Base-by-base conservation (phyloP, 176 grass and related monocot genomes). In the Elaeis guineensis region DNA sequence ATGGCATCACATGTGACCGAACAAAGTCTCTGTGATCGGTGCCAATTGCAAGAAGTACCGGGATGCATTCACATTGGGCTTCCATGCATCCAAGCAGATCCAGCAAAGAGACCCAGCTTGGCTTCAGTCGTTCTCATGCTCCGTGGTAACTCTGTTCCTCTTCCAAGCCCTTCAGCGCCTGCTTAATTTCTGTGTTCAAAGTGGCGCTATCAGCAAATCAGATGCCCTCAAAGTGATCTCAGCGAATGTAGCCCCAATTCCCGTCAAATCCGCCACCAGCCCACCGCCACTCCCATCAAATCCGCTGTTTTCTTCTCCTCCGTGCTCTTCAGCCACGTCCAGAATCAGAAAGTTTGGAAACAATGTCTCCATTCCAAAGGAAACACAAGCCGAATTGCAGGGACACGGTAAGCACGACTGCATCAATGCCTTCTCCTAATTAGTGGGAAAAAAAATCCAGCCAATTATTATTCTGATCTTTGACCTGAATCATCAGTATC, bases 101-200 rank as follows among this genome's bases (percentile, higher is more conserved):
- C 72, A 19, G 55, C 24, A 0, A 50, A 73, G 6, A 71, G 83
- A 18, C 83, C 83, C 0, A 50, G 63, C 17, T 81, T 86, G 62
- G 62, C 77, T 17, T 25, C 62, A 3, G 69, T 86, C 62, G 24
- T 81, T 20, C 12, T 77, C 56, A 86, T 86, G 83, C 72, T 86
- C 60, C 65, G 63, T 63, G 76, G 73, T 61, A 73, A 57, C 54
- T 77, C 73, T 6, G 54, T 77, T 48, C 77, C 59, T 11, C 63
- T 81, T 55, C 73, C 78, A 2, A 25, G n/a, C 6, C 83, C 83
- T 32, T n/a, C 63, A 0, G 3, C 2, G 14, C 73, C 80, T 17
- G 76, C 76, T 17, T n/a, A n/a, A n/a, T n/a, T 89, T 70, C 24
- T 5, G 64, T 3, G 17, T 69, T n/a, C 21, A 21, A 9, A 18